Conservation (phyloP, 345 rosid genomes). For the Pugionium cornutum region DNA sequence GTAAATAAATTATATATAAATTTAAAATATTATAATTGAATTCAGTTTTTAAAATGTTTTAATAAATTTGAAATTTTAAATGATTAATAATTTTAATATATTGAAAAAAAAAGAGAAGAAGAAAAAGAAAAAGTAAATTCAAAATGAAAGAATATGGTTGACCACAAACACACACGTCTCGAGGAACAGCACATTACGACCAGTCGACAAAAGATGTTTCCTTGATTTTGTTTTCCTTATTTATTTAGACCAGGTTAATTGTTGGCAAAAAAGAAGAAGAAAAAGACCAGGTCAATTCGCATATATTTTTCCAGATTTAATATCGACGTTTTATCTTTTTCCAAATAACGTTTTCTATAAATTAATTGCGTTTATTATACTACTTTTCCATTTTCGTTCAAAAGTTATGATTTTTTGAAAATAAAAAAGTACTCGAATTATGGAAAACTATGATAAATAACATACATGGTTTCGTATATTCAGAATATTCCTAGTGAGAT, state of each 20-base stretch:
- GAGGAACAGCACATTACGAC: conserved; percentile 24
- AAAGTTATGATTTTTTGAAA: not conserved
- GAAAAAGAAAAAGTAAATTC: not conserved
- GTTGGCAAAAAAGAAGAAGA: no score
- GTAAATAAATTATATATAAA: no score
- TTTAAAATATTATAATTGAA: no score
- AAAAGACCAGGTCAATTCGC: no score
- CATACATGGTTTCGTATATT: conserved; percentile 10
- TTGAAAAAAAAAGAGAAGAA: not conserved
- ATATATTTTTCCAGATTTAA: no score
- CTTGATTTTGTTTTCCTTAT: no score
- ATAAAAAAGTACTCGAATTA: not conserved
- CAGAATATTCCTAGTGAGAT: conserved; percentile 32
- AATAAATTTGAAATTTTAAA: no score
- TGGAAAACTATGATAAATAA: not conserved
- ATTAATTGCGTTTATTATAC: no score
- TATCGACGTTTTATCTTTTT: not conserved
- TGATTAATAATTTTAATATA: not conserved
- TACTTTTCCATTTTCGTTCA: not conserved
- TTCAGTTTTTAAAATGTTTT: no score
- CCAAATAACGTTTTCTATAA: no score
- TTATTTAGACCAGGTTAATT: no score
- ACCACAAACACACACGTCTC: conserved; percentile 30
- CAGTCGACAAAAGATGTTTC: conserved; percentile 14
- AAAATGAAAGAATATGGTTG: conserved; percentile 24